Base-by-base conservation (phyloP, 768 basidiomycete genomes). In the Boletus eberwhitei region DNA sequence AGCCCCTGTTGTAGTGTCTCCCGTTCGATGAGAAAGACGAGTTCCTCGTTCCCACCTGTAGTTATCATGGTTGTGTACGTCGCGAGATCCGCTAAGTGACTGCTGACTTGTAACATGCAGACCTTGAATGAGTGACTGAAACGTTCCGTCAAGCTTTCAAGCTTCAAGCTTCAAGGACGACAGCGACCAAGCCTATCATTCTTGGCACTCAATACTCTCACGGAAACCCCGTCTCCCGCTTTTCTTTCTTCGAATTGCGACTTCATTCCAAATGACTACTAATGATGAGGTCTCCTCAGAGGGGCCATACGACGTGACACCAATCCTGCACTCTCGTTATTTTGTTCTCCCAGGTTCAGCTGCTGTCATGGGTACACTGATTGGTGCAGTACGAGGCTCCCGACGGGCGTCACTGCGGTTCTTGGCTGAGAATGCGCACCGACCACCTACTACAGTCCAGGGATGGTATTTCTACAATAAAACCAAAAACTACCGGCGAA, bases 391-490 rank as follows among this genome's bases (percentile, higher is more conserved):
- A 61, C 85, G 90, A 19, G 88, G 87, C 19, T 84, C 85, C 12
- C 81, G 87, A 41, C 76, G 71, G 44, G 84, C 87, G n/a, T 80
- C 83, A 13, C 74, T 93, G 68, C 86, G 84, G 48, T 95, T 89
- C 70, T 79, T 94, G 47, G 93, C 92, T n/a, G 93, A 96, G 71
- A 95, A 96, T 69, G 93, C 86, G 41, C 93, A 96, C 71, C 79
- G 90, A 52, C 79, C 88, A 45, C 93, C 93, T 21, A 86, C 74
- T 61, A 96, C 93, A 31, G 80, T 92, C 54, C 83, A 87, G 61
- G 93, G 93, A 54, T 95, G 93, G 93, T 96, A 94, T 71, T 88
- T 92, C 63, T 95, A 96, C 83, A 89, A 92, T 69, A 95, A 95
- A 77, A 93, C 91, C 29, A 96, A 95, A 72, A 95, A 95, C 76